A percentile compares a stretch with the other conserved stretches of the same genome.
These are phyloP conservation scores for Entomophthora muscae DNA, from an alignment of 371 early-diverging fungal species.

Conservation along the genomic window DNA sequence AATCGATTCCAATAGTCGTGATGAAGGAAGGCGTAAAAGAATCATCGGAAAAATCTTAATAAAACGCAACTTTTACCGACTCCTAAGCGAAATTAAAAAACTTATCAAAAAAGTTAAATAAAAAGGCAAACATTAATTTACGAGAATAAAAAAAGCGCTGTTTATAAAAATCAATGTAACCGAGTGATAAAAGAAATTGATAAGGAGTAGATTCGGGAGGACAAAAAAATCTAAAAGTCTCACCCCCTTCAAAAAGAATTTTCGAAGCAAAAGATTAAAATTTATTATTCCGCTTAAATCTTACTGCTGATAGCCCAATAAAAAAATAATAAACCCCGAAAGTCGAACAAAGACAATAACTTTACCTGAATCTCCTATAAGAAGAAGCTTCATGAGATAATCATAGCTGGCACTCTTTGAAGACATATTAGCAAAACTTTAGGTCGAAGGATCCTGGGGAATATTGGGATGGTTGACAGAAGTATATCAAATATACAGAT, in stretches of 20 bases:
- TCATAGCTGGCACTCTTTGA: constrained; percentile 37
- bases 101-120: not conserved
- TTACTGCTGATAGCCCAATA: not conserved
- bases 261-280: not conserved
- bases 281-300: not conserved
- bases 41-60: constrained; percentile 92
- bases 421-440: constrained; percentile 5
- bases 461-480: too few relatives aligned
- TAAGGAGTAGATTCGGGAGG: not conserved
- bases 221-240: not conserved
- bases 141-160: not conserved
- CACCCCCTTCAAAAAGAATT: not conserved
- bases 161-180: not conserved
- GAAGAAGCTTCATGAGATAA: constrained; percentile 95
- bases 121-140: not conserved
- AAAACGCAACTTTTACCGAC: constrained; percentile 98
- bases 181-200: not conserved
- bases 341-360: not conserved
- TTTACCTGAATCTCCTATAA: constrained; percentile 98
- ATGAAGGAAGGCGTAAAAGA: constrained; percentile 97
- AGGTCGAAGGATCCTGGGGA: too few relatives aligned
- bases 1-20: constrained; percentile 99
- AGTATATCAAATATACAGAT: too few relatives aligned
- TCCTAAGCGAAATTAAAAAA: constrained; percentile 21
- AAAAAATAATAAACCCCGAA: constrained; percentile 3